Evolutionary conservation across 140 eudicot species (phyloP).

Genomic region (Ambrosia hybrid): DNA sequence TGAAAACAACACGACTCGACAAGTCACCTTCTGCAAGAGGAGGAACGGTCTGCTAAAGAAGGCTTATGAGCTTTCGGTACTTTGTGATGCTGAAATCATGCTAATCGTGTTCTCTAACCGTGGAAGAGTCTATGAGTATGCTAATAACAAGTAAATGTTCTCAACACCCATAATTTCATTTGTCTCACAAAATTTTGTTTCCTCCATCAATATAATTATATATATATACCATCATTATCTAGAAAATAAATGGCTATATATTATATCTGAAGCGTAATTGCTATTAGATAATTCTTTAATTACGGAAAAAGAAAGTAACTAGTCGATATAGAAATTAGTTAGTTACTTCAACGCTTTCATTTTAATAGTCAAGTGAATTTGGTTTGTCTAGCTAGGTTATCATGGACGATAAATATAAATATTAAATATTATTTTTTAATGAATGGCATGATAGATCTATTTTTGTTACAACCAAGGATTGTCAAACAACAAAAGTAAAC

Average conservation of each 20-base stretch:
- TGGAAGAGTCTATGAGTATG: constrained; percentile 69
- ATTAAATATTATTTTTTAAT: no score
- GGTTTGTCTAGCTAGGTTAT: background rate
- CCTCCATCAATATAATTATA: no score
- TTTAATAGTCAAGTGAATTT: background rate
- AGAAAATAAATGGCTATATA: background rate
- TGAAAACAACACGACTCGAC: constrained; percentile 63
- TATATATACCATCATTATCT: background rate
- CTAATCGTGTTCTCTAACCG: constrained; percentile 71
- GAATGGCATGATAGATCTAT: no score
- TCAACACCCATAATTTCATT: background rate
- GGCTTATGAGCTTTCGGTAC: constrained; percentile 72
- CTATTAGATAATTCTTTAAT: no score
- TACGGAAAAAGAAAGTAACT: no score
- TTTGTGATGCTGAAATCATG: constrained; percentile 72
- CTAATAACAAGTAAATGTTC: constrained; percentile 50
- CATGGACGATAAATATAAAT: no score
- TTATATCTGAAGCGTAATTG: background rate
- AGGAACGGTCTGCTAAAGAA: constrained; percentile 68
- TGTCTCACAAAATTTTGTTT: no score
- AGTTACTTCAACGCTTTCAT: background rate
- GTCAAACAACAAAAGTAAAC: no score
- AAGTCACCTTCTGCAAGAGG: constrained; percentile 73
- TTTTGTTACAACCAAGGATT: no score
- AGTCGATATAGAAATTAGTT: background rate